Evolutionary conservation across 352 stramenopile species (phyloP), one percentile per base, ranked within the genome.

Genomic region (Pythium phragmiticola): DNA sequence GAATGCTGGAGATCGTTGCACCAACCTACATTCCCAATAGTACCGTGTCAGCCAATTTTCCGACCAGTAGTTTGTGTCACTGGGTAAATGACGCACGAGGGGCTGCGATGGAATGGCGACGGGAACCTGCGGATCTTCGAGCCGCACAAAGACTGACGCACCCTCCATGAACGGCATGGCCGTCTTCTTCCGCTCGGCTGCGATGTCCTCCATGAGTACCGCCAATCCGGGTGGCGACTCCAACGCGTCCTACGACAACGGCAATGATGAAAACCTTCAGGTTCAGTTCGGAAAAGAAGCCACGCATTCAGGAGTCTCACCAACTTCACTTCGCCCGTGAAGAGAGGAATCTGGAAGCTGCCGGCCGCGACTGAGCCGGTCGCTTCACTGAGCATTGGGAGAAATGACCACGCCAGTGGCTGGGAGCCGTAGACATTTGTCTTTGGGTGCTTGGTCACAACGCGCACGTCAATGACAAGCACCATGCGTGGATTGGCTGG

Each of bases 51-150:
- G 45, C n/a, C 21, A 21, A 33, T 30, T 4, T 13, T 11, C 8
- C 6, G 17, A 30, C 26, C 26, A 30, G 26, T 30, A 5, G 26
- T 30, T 30, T 30, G 26, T 5, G 21, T 26, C 19, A 8, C 19
- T 0, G 17, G 45, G 45, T 28, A 26, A 19, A 4, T 17, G 23
- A 73, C 76, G 53, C 72, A 89, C 83, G 26, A 87, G 73, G 11
- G 76, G 73, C 19, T 69, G 63, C 11, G 23, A 46, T 19, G 66
- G 33, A 17, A 65, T 33, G 12, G 73, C 37, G 23, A 69, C 69
- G 7, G 84, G 73, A 0, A 88, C 56, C 63, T 89, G 82, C 2
- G 73, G 73, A 48, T 93, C 77, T 65, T 93, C 78, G 12, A 93
- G 45, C 0, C 84, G 77, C 7, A 90, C 73, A 57, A 89, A 79